phyloP scores from a whole-genome alignment of 257 asterid genomes.

The Nicotiana tomentosiformis region DNA sequence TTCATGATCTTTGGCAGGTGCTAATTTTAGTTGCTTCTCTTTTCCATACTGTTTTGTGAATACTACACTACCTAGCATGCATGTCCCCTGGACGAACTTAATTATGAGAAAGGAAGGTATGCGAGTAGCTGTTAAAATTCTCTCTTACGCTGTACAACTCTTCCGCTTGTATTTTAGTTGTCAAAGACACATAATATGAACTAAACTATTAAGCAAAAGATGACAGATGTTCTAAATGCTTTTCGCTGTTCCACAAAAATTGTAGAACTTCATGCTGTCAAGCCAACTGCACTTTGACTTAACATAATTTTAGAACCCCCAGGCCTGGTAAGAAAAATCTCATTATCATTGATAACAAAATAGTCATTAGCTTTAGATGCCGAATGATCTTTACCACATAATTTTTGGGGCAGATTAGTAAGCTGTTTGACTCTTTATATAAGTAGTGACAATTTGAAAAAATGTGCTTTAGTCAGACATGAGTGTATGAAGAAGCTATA shows the following conservation, averaged over 20 bases:
- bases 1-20: conserved; percentile 99
- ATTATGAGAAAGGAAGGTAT: conserved; percentile 2
- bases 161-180: not conserved
- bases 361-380: not conserved
- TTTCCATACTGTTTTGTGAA: not conserved
- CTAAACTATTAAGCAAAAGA: not conserved
- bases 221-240: not conserved
- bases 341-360: not conserved
- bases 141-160: not conserved
- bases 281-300: not conserved
- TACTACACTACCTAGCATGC: not conserved
- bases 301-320: not conserved
- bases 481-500: not conserved
- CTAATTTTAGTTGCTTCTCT: not conserved
- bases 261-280: not conserved
- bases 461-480: not conserved
- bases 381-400: not conserved
- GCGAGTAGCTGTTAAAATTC: not conserved
- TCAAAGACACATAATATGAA: not conserved
- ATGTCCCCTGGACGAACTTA: not conserved
- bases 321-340: not conserved
- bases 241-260: not conserved
- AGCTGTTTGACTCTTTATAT: not conserved
- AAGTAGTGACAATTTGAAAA: not conserved
- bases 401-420: not conserved